A percentile compares a stretch with the other conserved stretches of the same genome.
Evolutionary conservation across 1,139 yeast genomes (phyloP).

Genomic region (Pichia norvegensis): DNA sequence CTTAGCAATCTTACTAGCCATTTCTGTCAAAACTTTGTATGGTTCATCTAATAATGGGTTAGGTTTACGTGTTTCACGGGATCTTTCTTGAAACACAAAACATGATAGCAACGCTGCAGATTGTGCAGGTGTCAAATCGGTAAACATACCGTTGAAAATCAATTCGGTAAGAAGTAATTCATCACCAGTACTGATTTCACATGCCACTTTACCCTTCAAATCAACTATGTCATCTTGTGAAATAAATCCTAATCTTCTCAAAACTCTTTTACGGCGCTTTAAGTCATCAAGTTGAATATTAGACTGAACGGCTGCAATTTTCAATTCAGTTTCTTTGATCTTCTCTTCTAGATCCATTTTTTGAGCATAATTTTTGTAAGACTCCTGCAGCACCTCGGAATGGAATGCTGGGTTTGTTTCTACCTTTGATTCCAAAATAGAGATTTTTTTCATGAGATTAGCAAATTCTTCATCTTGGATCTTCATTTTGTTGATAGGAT

Average conservation of each 20-base stretch:
- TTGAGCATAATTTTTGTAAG: conserved; percentile 55
- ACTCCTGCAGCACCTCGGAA: conserved; percentile 52
- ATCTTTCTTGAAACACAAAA: conserved; percentile 94
- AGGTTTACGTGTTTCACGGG: conserved; percentile 79
- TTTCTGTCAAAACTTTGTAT: conserved; percentile 73
- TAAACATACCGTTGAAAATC: conserved; percentile 91
- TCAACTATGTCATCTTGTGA: conserved; percentile 82
- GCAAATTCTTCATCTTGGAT: conserved; percentile 69
- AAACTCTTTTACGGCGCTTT: conserved; percentile 83
- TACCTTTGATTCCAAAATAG: conserved; percentile 69
- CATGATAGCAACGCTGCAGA: conserved; percentile 89
- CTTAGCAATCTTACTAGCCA: conserved; percentile 86
- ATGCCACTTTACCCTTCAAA: conserved; percentile 55
- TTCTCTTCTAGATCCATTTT: conserved; percentile 59
- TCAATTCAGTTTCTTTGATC: conserved; percentile 51
- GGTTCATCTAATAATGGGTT: conserved; percentile 89
- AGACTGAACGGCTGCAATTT: conserved; percentile 78
- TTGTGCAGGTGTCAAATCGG: conserved; percentile 78
- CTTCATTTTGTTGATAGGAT: conserved; percentile 89
- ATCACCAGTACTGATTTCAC: conserved; percentile 95
- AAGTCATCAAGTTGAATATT: conserved; percentile 91
- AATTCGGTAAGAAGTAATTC: conserved; percentile 83
- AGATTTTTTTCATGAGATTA: conserved; percentile 64
- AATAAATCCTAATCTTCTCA: conserved; percentile 75
- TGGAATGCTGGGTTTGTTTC: conserved; percentile 62